Evolutionary conservation across 805 yeast species (phyloP).

Genomic region (Saturnispora quitensis): DNA sequence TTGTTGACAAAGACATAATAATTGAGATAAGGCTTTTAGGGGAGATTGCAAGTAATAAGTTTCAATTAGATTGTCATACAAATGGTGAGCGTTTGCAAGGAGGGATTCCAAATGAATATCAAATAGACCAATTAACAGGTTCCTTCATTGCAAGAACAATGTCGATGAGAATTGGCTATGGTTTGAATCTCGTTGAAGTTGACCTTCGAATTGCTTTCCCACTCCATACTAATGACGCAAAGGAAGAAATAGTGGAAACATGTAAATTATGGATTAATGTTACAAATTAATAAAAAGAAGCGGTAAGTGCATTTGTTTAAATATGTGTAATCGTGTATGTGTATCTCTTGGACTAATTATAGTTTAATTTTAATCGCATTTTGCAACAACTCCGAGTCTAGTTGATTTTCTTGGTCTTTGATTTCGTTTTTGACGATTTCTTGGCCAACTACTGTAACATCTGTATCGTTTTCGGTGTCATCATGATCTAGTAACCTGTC

Average conservation of each 20-base stretch:
- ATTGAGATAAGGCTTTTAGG: slow-evolving; percentile 37
- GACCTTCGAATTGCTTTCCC: neutral
- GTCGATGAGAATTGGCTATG: slow-evolving; percentile 28
- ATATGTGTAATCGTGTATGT: neutral
- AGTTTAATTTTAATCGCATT: neutral
- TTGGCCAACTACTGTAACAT: slow-evolving; percentile 1
- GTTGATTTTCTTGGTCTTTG: neutral
- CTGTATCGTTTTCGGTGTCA: slow-evolving; percentile 2
- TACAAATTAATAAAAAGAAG: slow-evolving; percentile 11
- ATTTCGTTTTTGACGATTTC: neutral
- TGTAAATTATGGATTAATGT: slow-evolving; percentile 35
- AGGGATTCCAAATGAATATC: slow-evolving; percentile 28
- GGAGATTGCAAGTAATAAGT: slow-evolving; percentile 30
- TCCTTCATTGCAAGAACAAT: slow-evolving; percentile 3
- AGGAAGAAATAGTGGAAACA: slow-evolving; percentile 21
- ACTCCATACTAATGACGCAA: neutral
- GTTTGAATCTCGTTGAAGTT: slow-evolving; percentile 32
- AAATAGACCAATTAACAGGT: slow-evolving; percentile 12
- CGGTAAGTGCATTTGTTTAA: neutral
- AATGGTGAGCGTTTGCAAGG: slow-evolving; percentile 39
- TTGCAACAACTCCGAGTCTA: neutral
- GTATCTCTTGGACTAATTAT: neutral
- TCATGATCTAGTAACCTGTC: slow-evolving; percentile 19
- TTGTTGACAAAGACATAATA: slow-evolving; percentile 33
- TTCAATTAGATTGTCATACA: slow-evolving; percentile 30